Conservation (phyloP, 1,284 basidiomycete species). For the Coriolopsis trogii region DNA sequence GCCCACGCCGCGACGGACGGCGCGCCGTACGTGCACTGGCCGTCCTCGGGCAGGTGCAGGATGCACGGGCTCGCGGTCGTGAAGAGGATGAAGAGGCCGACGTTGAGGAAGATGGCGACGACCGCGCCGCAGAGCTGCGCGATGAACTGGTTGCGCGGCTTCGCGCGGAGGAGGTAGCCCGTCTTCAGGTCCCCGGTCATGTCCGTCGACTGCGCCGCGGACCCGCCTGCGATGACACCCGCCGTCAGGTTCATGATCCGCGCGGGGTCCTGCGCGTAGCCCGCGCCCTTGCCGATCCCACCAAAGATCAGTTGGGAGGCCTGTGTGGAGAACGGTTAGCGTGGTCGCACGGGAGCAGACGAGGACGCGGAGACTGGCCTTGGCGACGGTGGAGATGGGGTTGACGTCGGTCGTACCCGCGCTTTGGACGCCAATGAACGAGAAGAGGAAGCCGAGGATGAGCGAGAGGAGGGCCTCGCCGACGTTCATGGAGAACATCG, state of each 20-base stretch:
- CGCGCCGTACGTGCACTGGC: constrained; percentile 56
- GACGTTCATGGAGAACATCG: constrained; percentile 60
- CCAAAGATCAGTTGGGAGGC: constrained; percentile 66
- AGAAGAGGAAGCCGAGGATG: constrained; percentile 67
- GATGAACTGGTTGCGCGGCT: constrained; percentile 68
- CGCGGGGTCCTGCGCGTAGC: constrained; percentile 39
- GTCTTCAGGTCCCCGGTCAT: constrained; percentile 80
- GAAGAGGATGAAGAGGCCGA: constrained; percentile 65
- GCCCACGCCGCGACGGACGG: constrained; percentile 66
- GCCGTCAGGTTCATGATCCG: constrained; percentile 61
- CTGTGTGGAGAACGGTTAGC: constrained; percentile 20
- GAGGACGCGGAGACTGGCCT: constrained; percentile 33
- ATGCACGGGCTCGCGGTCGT: constrained; percentile 71
- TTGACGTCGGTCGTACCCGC: constrained; percentile 63
- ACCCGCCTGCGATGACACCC: constrained; percentile 61
- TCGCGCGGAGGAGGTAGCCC: constrained; percentile 68
- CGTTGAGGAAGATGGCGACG: constrained; percentile 59
- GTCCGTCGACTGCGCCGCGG: constrained; percentile 64
- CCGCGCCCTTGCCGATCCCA: constrained; percentile 54
- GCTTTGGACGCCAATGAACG: constrained; percentile 69
- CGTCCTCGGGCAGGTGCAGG: constrained; percentile 34
- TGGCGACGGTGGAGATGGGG: constrained; percentile 60
- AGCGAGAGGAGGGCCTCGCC: constrained; percentile 58
- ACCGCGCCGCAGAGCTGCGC: constrained; percentile 60
- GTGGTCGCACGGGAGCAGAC: no score